These are phyloP conservation scores for Lentithecium fluviatile DNA, from an alignment of 495 filamentous ascomycete species.

Conservation along the genomic window DNA sequence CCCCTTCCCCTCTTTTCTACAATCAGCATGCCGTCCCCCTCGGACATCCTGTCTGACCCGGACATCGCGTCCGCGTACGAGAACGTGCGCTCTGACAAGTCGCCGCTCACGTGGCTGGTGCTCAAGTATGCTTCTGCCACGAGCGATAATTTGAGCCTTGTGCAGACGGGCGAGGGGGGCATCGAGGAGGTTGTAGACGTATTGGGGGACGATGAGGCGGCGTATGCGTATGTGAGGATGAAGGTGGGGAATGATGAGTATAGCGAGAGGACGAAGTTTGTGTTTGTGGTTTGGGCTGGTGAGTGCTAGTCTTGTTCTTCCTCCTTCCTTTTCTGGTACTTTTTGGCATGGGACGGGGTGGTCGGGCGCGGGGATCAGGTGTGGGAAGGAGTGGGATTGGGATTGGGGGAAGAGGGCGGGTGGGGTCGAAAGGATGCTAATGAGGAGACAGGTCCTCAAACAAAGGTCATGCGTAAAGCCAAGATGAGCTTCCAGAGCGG, in stretches of 20 bases:
- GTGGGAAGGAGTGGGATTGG: not conserved
- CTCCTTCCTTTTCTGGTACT: no score
- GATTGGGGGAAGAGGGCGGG: no score
- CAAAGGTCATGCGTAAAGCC: conserved; percentile 61
- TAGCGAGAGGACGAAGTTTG: conserved; percentile 59
- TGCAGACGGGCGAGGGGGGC: conserved; percentile 52
- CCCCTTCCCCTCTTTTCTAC: not conserved
- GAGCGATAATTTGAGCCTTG: conserved; percentile 50
- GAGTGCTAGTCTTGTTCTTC: conserved; percentile 25
- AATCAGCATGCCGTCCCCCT: conserved; percentile 13
- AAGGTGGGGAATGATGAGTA: conserved; percentile 62
- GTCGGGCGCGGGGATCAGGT: not conserved
- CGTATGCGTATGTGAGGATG: conserved; percentile 56
- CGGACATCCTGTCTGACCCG: conserved; percentile 19
- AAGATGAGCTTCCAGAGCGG: conserved; percentile 57
- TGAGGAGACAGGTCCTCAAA: conserved; percentile 29
- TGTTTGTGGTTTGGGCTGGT: conserved; percentile 58
- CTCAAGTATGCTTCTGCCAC: conserved; percentile 52
- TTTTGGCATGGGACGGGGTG: no score
- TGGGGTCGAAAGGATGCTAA: not conserved
- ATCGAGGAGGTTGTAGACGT: conserved; percentile 49
- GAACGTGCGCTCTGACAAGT: conserved; percentile 53
- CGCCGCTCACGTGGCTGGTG: conserved; percentile 57
- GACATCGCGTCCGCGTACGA: conserved; percentile 29
- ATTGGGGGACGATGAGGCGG: conserved; percentile 52